These are phyloP conservation scores for Leucocoprinus birnbaumii DNA, from an alignment of 768 basidiomycete genomes.

Conservation along the genomic window DNA sequence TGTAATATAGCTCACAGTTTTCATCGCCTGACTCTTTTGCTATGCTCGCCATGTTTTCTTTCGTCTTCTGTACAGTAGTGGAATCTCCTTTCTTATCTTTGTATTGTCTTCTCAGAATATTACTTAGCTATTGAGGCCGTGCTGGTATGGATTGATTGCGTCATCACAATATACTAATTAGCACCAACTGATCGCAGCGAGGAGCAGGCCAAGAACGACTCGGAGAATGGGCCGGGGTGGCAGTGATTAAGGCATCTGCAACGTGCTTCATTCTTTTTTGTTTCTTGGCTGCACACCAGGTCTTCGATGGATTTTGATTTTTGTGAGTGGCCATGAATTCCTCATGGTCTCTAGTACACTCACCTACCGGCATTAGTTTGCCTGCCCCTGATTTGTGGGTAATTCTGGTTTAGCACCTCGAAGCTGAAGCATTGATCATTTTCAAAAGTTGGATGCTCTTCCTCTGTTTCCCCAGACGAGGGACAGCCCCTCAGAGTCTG, in stretches of 20 bases:
- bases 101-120: too few relatives aligned
- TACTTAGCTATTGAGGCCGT: too few relatives aligned
- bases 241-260: too few relatives aligned
- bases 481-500: slow-evolving; percentile 54
- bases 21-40: background rate
- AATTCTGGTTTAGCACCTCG: background rate
- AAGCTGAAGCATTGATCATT: background rate
- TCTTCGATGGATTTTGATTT: slow-evolving; percentile 8
- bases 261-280: too few relatives aligned
- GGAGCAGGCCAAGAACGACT: too few relatives aligned
- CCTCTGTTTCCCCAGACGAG: slow-evolving; percentile 50
- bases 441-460: slow-evolving; percentile 55
- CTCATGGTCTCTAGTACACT: background rate
- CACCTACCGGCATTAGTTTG: slow-evolving; percentile 8
- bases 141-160: too few relatives aligned
- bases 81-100: too few relatives aligned
- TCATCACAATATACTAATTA: too few relatives aligned
- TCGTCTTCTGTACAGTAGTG: background rate
- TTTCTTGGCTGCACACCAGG: too few relatives aligned
- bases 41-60: too few relatives aligned
- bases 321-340: background rate
- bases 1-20: background rate
- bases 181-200: too few relatives aligned
- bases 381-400: slow-evolving; percentile 15
- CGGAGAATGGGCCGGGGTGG: too few relatives aligned